Evolutionary conservation across 441 rosid species (phyloP).

Genomic region (Francoa sonchifolia): DNA sequence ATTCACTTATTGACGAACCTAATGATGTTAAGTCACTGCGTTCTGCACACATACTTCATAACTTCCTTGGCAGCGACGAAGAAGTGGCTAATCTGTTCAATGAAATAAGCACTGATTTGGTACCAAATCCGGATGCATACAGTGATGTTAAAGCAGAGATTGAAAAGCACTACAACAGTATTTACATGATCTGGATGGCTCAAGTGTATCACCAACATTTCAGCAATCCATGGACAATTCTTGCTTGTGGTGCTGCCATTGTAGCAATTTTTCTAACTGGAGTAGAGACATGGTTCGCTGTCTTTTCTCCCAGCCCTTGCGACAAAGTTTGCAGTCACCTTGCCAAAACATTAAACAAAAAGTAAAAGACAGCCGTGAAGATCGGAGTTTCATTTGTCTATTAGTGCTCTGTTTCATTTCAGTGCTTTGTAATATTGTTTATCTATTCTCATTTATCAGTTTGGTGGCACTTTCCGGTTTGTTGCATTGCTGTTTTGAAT

Average conservation of each 20-base stretch:
- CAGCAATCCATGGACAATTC: conserved; percentile 13
- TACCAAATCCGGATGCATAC: not conserved
- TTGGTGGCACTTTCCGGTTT: too few species aligned
- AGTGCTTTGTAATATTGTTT: too few species aligned
- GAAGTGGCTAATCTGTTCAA: conserved; percentile 18
- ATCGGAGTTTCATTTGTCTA: too few species aligned
- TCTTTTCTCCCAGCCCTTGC: too few species aligned
- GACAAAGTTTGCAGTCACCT: too few species aligned
- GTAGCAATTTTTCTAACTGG: conserved; percentile 5
- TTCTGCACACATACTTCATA: not conserved
- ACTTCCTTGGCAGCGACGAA: conserved; percentile 13
- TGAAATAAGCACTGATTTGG: conserved; percentile 10
- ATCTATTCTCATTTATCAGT: too few species aligned
- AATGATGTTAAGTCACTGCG: conserved; percentile 15
- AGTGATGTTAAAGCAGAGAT: not conserved
- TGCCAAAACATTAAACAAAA: too few species aligned
- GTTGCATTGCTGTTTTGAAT: too few species aligned
- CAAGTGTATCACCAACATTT: conserved; percentile 8
- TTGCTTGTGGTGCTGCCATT: conserved; percentile 16
- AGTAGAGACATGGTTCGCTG: conserved; percentile 11
- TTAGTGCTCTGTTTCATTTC: too few species aligned
- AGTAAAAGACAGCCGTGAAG: too few species aligned
- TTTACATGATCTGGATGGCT: not conserved
- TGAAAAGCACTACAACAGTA: conserved; percentile 4
- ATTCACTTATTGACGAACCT: conserved; percentile 14